Percentiles rank a stretch among this genome's conserved stretches.
Evolutionary conservation across 495 filamentous ascomycete genomes (phyloP).

Genomic region (Annulohypoxylon nitens): DNA sequence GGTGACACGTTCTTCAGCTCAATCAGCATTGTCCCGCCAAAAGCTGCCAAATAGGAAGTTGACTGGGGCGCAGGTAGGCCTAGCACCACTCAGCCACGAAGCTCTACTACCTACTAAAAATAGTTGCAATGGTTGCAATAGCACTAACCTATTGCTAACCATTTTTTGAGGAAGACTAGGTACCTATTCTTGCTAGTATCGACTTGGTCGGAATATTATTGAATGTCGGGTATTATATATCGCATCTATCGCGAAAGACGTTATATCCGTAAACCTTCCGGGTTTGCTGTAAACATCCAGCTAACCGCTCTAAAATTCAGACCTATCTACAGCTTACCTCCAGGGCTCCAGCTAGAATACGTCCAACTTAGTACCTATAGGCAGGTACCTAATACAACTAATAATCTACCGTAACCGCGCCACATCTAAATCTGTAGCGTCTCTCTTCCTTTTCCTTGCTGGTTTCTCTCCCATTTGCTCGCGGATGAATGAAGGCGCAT

Average conservation of each 20-base stretch:
- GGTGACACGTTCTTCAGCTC: conserved; percentile 8
- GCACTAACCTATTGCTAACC: neutral
- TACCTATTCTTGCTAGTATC: neutral
- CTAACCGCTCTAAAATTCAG: too few species aligned
- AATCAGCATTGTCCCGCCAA: neutral
- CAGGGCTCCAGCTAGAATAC: too few species aligned
- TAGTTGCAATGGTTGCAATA: neutral
- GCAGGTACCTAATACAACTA: neutral
- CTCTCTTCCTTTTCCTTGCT: neutral
- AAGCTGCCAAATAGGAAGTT: neutral
- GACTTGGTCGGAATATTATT: neutral
- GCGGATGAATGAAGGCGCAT: conserved; percentile 2
- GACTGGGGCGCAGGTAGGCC: neutral
- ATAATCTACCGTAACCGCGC: neutral
- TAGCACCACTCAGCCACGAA: conserved; percentile 1
- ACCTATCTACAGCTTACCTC: too few species aligned
- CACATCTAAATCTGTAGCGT: neutral
- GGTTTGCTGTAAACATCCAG: too few species aligned
- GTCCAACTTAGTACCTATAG: too few species aligned
- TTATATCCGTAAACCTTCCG: neutral
- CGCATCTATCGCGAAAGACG: neutral
- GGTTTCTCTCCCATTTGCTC: conserved; percentile 1
- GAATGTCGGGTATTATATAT: neutral
- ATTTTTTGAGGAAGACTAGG: neutral
- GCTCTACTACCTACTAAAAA: conserved; percentile 1